A percentile compares a stretch with the other conserved stretches of the same genome.
Evolutionary conservation across 2,329 filamentous ascomycete genomes (phyloP).

Genomic region (Dactylellina sp.): DNA sequence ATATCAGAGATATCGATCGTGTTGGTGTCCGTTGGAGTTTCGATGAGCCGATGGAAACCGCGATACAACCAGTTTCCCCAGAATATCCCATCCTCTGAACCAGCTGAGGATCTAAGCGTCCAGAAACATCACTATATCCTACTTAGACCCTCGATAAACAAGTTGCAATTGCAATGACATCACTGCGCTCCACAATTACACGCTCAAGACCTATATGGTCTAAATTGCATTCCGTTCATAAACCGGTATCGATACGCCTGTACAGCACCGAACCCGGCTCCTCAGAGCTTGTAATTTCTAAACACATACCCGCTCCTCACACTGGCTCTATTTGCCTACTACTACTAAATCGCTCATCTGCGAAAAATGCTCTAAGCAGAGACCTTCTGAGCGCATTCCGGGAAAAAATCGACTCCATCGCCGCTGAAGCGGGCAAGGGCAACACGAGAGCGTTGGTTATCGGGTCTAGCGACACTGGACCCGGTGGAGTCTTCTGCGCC

Average conservation of each 20-base stretch:
- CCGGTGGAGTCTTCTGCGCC: conserved; percentile 79
- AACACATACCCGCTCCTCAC: conserved; percentile 76
- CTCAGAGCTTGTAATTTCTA: conserved; percentile 39
- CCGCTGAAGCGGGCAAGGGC: conserved; percentile 69
- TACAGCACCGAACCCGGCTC: conserved; percentile 21
- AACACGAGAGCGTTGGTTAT: conserved; percentile 83
- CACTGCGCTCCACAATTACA: conserved; percentile 22
- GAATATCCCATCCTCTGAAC: not conserved
- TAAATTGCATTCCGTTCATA: not conserved
- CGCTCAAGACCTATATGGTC: conserved; percentile 4
- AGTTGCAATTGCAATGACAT: conserved; percentile 35
- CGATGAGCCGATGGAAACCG: conserved; percentile 27
- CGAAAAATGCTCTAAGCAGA: conserved; percentile 90
- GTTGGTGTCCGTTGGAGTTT: not conserved
- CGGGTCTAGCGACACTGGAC: conserved; percentile 77
- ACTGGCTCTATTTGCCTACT: conserved; percentile 88
- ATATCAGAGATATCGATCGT: too few species aligned
- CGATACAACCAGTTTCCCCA: conserved; percentile 15
- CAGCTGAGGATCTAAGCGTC: too few species aligned
- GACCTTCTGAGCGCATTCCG: conserved; percentile 79
- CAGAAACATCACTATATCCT: too few species aligned
- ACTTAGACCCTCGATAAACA: too few species aligned
- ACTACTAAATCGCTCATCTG: conserved; percentile 83
- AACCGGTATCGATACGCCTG: conserved; percentile 10
- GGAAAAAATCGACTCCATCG: conserved; percentile 78